Evolutionary conservation across 139 green algal genomes (phyloP).

Genomic region (Chlorella sp.): DNA sequence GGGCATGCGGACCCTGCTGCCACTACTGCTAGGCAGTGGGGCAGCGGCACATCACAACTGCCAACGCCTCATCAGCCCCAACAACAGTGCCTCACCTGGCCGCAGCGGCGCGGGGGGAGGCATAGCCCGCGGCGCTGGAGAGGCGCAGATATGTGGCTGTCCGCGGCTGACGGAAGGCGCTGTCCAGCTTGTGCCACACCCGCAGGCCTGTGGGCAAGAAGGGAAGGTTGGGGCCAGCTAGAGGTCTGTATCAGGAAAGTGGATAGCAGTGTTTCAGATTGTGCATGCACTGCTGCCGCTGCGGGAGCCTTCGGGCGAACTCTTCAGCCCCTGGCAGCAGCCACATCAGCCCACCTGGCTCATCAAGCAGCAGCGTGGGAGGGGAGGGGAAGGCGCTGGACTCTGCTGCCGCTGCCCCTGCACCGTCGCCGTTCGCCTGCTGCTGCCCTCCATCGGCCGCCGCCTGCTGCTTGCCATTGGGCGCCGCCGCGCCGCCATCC

Average conservation of each 20-base stretch:
- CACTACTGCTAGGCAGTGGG: too few relatives aligned
- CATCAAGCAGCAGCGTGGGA: slow-evolving; percentile 71
- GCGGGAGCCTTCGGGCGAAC: too few relatives aligned
- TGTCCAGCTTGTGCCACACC: slow-evolving; percentile 91
- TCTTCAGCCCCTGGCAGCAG: too few relatives aligned
- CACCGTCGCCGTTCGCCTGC: not conserved
- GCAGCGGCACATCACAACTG: too few relatives aligned
- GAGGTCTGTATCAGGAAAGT: too few relatives aligned
- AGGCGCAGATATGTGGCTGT: slow-evolving; percentile 72
- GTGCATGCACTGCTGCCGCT: too few relatives aligned
- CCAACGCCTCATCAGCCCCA: too few relatives aligned
- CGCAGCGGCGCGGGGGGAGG: slow-evolving; percentile 39
- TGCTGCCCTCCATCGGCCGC: slow-evolving; percentile 7
- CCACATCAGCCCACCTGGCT: not conserved
- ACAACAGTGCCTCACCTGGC: too few relatives aligned
- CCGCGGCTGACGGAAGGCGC: slow-evolving; percentile 74
- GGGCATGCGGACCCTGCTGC: too few relatives aligned
- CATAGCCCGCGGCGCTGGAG: slow-evolving; percentile 52
- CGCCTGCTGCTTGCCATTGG: not conserved
- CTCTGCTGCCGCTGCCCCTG: not conserved
- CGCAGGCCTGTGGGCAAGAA: slow-evolving; percentile 47
- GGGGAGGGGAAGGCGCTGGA: slow-evolving; percentile 44
- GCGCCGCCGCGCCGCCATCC: not conserved
- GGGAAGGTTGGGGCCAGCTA: too few relatives aligned
- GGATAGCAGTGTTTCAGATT: too few relatives aligned